Conservation (phyloP, 306 rosid species). For the Vachellia pachyceras region DNA sequence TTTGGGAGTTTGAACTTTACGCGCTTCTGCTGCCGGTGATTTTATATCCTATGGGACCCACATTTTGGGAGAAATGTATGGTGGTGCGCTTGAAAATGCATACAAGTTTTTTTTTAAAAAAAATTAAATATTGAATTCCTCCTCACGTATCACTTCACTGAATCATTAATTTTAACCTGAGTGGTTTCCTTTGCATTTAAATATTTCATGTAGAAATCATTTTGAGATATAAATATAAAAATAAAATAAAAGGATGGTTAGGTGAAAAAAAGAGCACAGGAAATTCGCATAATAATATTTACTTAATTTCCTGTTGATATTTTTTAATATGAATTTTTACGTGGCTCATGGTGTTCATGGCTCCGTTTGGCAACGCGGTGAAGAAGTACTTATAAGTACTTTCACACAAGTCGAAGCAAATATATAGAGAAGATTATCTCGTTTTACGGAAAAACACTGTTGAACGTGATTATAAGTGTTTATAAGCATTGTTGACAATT, state of each 20-base stretch:
- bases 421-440: too few species aligned
- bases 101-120: background rate
- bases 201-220: too few species aligned
- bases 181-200: too few species aligned
- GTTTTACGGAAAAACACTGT: too few species aligned
- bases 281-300: background rate
- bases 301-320: background rate
- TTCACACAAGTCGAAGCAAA: too few species aligned
- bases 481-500: too few species aligned
- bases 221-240: too few species aligned
- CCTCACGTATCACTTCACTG: background rate
- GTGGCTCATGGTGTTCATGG: background rate
- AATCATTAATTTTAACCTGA: background rate
- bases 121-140: background rate
- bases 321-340: background rate
- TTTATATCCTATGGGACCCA: background rate
- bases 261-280: background rate
- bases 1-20: too few species aligned
- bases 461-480: too few species aligned
- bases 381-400: too few species aligned
- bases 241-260: too few species aligned
- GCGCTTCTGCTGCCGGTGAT: background rate
- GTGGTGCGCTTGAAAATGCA: background rate
- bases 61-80: background rate
- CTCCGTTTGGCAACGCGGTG: too few species aligned